A percentile compares a stretch with the other conserved stretches of the same genome.
These are phyloP conservation scores for Aspergillus steynii DNA, from an alignment of 495 filamentous ascomycete species.

Conservation along the genomic window DNA sequence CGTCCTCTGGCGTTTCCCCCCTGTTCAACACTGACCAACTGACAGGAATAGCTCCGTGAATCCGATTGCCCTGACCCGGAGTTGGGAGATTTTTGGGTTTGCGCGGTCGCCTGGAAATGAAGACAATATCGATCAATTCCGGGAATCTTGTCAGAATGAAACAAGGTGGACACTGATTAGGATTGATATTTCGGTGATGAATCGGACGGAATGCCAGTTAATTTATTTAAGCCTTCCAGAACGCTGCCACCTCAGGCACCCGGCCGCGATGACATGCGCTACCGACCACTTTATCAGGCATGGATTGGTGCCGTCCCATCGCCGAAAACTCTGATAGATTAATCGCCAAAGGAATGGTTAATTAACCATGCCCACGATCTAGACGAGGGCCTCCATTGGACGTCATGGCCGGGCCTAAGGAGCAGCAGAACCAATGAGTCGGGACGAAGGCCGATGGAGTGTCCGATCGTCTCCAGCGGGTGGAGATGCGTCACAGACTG, in stretches of 20 bases:
- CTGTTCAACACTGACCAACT: neutral
- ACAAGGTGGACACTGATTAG: neutral
- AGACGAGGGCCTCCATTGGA: neutral
- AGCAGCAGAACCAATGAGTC: constrained; percentile 15
- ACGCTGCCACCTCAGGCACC: neutral
- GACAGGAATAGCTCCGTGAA: neutral
- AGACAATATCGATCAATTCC: too few species aligned
- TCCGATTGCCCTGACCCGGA: neutral
- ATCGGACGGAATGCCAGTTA: neutral
- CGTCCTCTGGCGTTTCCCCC: neutral
- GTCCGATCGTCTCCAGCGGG: constrained; percentile 18
- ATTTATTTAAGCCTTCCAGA: neutral
- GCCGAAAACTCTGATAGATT: too few species aligned
- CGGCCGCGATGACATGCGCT: neutral
- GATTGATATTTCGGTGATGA: neutral
- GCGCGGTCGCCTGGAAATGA: too few species aligned
- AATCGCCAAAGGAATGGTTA: neutral
- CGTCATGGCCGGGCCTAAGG: neutral
- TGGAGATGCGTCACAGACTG: constrained; percentile 9
- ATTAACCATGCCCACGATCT: neutral
- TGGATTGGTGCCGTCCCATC: too few species aligned
- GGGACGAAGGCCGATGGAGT: constrained; percentile 7
- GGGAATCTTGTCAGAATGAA: neutral
- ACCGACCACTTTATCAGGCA: neutral
- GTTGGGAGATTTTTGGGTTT: too few species aligned